Conservation (phyloP, 441 rosid species). For the Mallotus japonicus region DNA sequence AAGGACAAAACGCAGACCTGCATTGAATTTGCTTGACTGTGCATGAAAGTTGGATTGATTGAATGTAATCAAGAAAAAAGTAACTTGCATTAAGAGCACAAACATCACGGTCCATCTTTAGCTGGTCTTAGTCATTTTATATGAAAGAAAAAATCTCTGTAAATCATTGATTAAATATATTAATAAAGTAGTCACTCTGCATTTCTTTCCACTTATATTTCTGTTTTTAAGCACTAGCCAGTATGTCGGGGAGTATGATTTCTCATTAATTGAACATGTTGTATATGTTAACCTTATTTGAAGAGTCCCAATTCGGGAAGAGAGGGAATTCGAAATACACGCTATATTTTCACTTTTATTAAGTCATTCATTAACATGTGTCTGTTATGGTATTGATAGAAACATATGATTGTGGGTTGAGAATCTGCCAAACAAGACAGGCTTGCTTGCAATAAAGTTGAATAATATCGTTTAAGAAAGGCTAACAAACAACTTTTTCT, state of each 20-base stretch:
- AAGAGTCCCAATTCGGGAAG: not conserved
- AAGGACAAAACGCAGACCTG: not conserved
- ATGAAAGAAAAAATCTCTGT: not conserved
- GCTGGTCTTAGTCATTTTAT: constrained; percentile 1
- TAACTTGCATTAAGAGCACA: not conserved
- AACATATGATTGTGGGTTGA: constrained; percentile 10
- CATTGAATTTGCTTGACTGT: not conserved
- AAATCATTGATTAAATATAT: not conserved
- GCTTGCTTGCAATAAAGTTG: not conserved
- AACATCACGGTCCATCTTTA: not conserved
- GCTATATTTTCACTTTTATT: not conserved
- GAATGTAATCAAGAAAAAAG: not conserved
- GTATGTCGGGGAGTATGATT: not conserved
- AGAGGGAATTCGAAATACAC: not conserved
- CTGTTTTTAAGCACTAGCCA: not conserved
- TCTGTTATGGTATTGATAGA: not conserved
- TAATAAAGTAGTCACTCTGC: not conserved
- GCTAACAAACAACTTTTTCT: not conserved
- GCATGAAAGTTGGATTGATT: not conserved
- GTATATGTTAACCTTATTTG: not conserved
- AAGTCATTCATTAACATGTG: not conserved
- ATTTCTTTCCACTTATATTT: not conserved
- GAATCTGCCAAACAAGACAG: constrained; percentile 1
- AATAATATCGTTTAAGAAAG: not conserved
- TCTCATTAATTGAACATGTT: not conserved